A percentile compares a stretch with the other conserved stretches of the same genome.
phyloP scores from a whole-genome alignment of 331 rosid genomes.

The Malus hybrid region DNA sequence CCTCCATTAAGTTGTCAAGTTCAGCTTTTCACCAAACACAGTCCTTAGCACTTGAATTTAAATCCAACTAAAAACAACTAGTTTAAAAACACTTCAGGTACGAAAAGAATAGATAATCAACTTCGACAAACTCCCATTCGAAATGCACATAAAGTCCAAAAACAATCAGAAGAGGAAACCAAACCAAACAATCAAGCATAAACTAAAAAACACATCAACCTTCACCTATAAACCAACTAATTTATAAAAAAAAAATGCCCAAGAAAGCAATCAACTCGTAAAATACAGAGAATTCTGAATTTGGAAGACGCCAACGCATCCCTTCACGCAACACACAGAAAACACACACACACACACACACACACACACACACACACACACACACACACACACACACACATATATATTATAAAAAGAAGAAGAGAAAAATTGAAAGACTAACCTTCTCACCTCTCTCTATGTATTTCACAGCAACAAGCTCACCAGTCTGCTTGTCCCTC shows the following conservation, averaged over 20 bases:
- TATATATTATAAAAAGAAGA: too few species aligned
- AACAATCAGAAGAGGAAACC: background rate
- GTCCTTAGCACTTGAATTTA: background rate
- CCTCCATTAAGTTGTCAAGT: background rate
- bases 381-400: too few species aligned
- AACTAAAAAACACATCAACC: background rate
- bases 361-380: too few species aligned
- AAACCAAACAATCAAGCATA: background rate
- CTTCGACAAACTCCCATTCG: background rate
- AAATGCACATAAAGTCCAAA: background rate
- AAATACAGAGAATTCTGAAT: background rate
- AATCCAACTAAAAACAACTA: background rate
- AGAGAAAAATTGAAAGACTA: conserved; percentile 9
- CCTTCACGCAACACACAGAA: background rate
- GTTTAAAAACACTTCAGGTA: background rate
- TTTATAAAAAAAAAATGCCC: background rate
- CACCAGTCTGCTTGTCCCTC: conserved; percentile 82
- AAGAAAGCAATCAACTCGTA: too few species aligned
- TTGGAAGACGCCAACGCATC: background rate
- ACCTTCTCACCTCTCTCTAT: conserved; percentile 99
- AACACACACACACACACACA: background rate
- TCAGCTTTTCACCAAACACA: background rate
- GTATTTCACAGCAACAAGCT: conserved; percentile 94
- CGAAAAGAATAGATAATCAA: background rate
- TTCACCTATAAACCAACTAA: background rate